phyloP scores from a whole-genome alignment of 345 rosid genomes.

The Syzygium aqueum region DNA sequence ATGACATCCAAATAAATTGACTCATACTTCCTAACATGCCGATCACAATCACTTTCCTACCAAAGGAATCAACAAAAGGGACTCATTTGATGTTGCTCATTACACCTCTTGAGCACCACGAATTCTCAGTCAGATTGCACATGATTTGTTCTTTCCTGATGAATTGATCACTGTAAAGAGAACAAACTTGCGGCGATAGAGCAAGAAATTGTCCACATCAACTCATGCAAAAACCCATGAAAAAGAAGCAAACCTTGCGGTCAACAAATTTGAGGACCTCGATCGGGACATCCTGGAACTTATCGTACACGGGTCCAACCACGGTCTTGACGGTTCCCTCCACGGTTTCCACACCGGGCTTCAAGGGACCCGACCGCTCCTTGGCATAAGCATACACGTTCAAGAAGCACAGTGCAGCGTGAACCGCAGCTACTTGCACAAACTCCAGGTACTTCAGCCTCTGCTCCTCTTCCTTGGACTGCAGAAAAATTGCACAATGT shows the following conservation, averaged over 20 bases:
- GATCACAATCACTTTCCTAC: no score
- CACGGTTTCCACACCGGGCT: slow-evolving; percentile 68
- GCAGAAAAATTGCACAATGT: background rate
- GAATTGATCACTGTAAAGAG: background rate
- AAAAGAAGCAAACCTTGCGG: slow-evolving; percentile 41
- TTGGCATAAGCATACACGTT: slow-evolving; percentile 60
- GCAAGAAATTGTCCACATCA: background rate
- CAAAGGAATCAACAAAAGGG: no score
- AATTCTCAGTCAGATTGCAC: background rate
- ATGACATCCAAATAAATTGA: no score
- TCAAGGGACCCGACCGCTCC: slow-evolving; percentile 74
- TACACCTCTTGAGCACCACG: background rate
- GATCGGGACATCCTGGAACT: slow-evolving; percentile 55
- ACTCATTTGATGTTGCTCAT: background rate
- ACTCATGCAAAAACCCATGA: no score
- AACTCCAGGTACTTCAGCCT: slow-evolving; percentile 70
- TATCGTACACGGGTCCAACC: slow-evolving; percentile 65
- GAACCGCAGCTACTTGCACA: slow-evolving; percentile 65
- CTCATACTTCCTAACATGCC: no score
- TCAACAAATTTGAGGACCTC: slow-evolving; percentile 71
- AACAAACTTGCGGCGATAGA: background rate
- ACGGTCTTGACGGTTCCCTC: slow-evolving; percentile 78
- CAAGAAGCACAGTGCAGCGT: slow-evolving; percentile 43
- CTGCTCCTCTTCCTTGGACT: slow-evolving; percentile 22
- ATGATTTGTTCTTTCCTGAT: no score